A percentile compares a stretch with the other conserved stretches of the same genome.
These are phyloP conservation scores for Bipolaris gigantea DNA, from an alignment of 2,329 filamentous ascomycete genomes.

Conservation along the genomic window DNA sequence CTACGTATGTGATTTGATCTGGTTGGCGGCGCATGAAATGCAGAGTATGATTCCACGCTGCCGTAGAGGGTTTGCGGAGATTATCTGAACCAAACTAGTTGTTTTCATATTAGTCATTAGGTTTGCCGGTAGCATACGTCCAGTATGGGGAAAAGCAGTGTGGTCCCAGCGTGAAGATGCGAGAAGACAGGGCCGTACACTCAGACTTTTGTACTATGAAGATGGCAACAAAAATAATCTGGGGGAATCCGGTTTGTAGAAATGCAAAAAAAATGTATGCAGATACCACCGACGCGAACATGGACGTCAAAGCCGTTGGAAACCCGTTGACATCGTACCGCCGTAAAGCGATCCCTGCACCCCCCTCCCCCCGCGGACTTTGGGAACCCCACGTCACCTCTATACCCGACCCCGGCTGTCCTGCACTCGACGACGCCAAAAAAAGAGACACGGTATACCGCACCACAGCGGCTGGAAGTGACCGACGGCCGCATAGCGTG, in stretches of 20 bases:
- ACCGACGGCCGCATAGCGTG: too few relatives aligned
- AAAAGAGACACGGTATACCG: too few relatives aligned
- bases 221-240: background rate
- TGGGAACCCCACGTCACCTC: background rate
- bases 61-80: background rate
- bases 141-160: too few relatives aligned
- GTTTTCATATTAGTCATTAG: too few relatives aligned
- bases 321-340: background rate
- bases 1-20: background rate
- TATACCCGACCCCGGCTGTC: too few relatives aligned
- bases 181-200: too few relatives aligned
- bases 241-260: too few relatives aligned
- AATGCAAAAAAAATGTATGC: background rate
- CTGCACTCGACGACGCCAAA: background rate
- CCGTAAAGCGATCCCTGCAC: background rate
- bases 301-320: background rate
- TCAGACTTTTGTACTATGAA: background rate
- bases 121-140: background rate
- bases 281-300: background rate
- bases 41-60: too few relatives aligned
- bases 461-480: too few relatives aligned
- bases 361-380: background rate
- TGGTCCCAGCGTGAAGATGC: background rate
- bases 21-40: too few relatives aligned
- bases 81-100: background rate